Base-by-base conservation (phyloP, 23 red algal genomes). In the Agarophyton chilense region DNA sequence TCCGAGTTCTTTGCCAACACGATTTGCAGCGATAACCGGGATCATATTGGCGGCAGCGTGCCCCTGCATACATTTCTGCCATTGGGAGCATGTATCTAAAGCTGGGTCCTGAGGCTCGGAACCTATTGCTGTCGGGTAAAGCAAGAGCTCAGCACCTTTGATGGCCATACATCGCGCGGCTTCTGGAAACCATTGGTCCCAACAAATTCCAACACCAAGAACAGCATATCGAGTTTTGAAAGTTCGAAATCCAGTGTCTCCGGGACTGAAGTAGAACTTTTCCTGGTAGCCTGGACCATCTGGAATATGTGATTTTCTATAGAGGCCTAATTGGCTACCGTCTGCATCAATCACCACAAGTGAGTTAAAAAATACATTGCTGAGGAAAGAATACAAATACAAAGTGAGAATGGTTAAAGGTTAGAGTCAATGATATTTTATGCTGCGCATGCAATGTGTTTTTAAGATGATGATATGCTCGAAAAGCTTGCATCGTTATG, bases 171-270 rank as follows among this genome's bases (percentile, higher is more conserved):
- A 86, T 31, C 95, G 91, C 28, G 95, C 95, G 35, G 88, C 78
- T 83, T 98, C 95, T n/a, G 95, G 95, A 72, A 94, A 98, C 95
- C 95, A 98, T 83, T 98, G 95, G 57, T 98, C 95, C 91, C 91
- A 98, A 74, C 95, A 98, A 62, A 98, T 94, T 17, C 45, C 95
- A 29, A 98, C 80, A 21, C 95, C 95, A 3, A 98, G 85, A 29
- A 7, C 34, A 22, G 61, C 90, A 74, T 46, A 87, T 10, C 70
- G 52, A 2, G 87, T 92, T 68, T 79, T 66, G 90, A 94, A 98
- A 34, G 88, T 88, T 35, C 90, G 90, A 72, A 93, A 93, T 18
- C 90, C 90, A 0, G 95, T 98, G 63, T 98, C 95, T 5, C 95
- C 95, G 42, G 95, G 95, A 42, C 40, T 92, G 64, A 98, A 98